phyloP scores from a whole-genome alignment of 2,329 filamentous ascomycete species.

The Exophiala bonariae region DNA sequence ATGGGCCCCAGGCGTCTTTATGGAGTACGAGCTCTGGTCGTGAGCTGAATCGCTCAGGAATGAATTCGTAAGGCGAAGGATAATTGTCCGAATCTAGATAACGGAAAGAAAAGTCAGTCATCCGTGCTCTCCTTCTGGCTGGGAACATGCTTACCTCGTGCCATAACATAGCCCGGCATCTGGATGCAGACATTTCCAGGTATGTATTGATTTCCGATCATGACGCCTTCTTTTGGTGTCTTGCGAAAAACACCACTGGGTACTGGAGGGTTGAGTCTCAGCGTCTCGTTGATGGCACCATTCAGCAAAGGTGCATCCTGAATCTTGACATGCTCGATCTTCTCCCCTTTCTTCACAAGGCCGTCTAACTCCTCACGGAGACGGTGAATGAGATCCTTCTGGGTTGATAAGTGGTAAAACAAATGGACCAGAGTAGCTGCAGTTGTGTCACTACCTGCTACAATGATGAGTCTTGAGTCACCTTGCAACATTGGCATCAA shows the following conservation, averaged over 20 bases:
- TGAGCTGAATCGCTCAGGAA: constrained; percentile 41
- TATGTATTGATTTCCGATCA: constrained; percentile 35
- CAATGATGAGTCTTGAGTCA: constrained; percentile 32
- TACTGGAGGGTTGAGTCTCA: constrained; percentile 44
- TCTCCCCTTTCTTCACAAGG: constrained; percentile 4
- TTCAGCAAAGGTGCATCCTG: constrained; percentile 19
- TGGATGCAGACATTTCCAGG: constrained; percentile 32
- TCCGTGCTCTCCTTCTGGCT: not conserved
- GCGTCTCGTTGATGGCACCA: constrained; percentile 43
- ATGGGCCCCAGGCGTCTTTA: constrained; percentile 34
- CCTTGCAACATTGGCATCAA: constrained; percentile 30
- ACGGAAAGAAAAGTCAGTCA: not conserved
- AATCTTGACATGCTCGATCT: constrained; percentile 12
- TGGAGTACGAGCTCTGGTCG: constrained; percentile 35
- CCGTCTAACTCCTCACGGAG: constrained; percentile 36
- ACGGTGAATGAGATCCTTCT: constrained; percentile 26
- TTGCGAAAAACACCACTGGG: constrained; percentile 37
- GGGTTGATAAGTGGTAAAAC: constrained; percentile 40
- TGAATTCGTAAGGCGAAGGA: constrained; percentile 27
- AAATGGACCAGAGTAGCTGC: constrained; percentile 40
- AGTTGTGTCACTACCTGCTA: constrained; percentile 42
- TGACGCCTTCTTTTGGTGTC: constrained; percentile 40
- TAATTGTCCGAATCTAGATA: constrained; percentile 23
- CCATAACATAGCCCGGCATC: constrained; percentile 27
- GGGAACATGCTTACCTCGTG: constrained; percentile 15